Conservation (phyloP, 768 basidiomycete species). For the Naganishia randhawae region DNA sequence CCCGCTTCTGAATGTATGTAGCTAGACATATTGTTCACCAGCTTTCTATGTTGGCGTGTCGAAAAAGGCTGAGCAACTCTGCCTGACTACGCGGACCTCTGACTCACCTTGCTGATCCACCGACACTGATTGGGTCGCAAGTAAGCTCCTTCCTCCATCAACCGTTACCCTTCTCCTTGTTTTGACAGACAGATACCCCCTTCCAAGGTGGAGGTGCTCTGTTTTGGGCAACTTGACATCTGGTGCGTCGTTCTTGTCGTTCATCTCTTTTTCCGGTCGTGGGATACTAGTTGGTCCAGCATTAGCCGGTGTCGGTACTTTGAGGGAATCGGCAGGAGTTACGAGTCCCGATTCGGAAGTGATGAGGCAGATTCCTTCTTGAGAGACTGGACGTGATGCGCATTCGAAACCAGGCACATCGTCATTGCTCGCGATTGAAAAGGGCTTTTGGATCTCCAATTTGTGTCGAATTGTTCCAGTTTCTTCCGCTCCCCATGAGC, state of each 20-base stretch:
- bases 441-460: no score
- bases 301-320: background rate
- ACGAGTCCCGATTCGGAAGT: background rate
- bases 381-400: background rate
- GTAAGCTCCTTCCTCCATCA: conserved; percentile 20
- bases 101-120: background rate
- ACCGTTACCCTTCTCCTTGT: conserved; percentile 24
- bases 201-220: conserved; percentile 23
- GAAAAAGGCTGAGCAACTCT: no score
- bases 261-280: no score
- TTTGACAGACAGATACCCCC: conserved; percentile 26
- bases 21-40: no score
- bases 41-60: no score
- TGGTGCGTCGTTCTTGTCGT: no score
- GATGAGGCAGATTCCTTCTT: background rate
- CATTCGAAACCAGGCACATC: background rate
- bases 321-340: background rate
- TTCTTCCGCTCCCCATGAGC: no score
- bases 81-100: no score
- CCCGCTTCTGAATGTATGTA: no score
- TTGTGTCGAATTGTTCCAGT: no score
- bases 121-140: conserved; percentile 14
- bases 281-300: no score
- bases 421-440: background rate
- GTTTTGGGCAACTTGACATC: background rate